A percentile compares a stretch with the other conserved stretches of the same genome.
Conservation (phyloP, 2,329 filamentous ascomycete species). For the Penicillium griseofulvum region DNA sequence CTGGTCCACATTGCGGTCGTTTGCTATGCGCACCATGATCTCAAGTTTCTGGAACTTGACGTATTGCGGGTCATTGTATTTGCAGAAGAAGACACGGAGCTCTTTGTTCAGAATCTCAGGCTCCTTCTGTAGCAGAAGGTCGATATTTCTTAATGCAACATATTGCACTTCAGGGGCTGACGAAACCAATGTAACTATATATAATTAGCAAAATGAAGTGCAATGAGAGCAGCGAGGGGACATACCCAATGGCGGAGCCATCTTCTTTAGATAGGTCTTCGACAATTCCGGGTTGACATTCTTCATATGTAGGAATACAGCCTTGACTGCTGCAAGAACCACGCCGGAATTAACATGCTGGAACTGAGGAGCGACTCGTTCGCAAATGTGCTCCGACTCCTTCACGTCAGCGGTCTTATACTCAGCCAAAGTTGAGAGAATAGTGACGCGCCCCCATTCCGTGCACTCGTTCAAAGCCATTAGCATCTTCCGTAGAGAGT, state of each 20-base stretch:
- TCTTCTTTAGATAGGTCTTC: constrained; percentile 91
- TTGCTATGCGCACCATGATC: constrained; percentile 98
- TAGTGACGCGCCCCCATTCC: constrained; percentile 95
- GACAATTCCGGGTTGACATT: constrained; percentile 73
- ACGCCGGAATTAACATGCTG: constrained; percentile 98
- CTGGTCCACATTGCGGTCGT: constrained; percentile 94
- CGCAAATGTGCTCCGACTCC: constrained; percentile 97
- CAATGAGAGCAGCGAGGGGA: constrained; percentile 3
- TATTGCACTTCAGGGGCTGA: constrained; percentile 97
- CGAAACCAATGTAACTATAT: constrained; percentile 85
- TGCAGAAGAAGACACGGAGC: constrained; percentile 98
- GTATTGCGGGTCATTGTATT: constrained; percentile 98
- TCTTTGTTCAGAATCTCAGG: constrained; percentile 97
- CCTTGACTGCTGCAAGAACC: constrained; percentile 94
- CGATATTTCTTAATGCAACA: constrained; percentile 92
- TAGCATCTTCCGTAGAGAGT: constrained; percentile 88
- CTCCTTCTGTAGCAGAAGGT: constrained; percentile 90
- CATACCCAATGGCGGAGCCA: constrained; percentile 89
- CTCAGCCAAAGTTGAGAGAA: constrained; percentile 82
- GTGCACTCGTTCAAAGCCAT: constrained; percentile 98
- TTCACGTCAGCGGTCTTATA: constrained; percentile 86
- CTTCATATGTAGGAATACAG: constrained; percentile 95
- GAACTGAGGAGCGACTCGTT: constrained; percentile 92
- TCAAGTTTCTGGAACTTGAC: constrained; percentile 97
- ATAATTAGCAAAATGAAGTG: constrained; percentile 22